phyloP scores from a whole-genome alignment of 768 basidiomycete genomes.

The Kwoniella sp. region DNA sequence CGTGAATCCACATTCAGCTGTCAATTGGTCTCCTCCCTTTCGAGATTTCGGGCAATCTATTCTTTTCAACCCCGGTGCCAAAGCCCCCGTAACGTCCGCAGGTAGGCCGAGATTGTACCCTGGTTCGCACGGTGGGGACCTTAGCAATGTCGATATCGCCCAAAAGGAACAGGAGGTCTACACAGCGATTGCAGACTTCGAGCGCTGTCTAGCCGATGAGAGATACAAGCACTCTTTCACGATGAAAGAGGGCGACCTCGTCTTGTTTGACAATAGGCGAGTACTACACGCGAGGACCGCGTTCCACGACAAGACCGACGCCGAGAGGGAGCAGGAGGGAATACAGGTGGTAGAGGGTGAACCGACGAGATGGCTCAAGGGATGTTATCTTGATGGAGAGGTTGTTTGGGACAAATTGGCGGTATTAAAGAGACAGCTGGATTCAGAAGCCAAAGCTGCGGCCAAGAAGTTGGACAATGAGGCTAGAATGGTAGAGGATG shows the following conservation, averaged over 20 bases:
- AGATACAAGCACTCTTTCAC: conserved; percentile 65
- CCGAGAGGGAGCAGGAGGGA: conserved; percentile 42
- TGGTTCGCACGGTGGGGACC: no score
- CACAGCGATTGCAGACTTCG: conserved; percentile 66
- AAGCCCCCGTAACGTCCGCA: no score
- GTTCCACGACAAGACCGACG: conserved; percentile 61
- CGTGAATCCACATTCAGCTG: conserved; percentile 60
- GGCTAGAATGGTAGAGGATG: neutral
- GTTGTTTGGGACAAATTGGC: conserved; percentile 62
- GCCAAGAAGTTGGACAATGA: neutral
- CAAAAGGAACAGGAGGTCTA: conserved; percentile 28
- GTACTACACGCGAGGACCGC: conserved; percentile 83
- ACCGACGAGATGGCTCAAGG: conserved; percentile 83
- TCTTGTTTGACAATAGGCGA: conserved; percentile 87
- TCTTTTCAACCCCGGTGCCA: neutral
- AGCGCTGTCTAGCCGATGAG: conserved; percentile 63
- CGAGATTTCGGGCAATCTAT: conserved; percentile 65
- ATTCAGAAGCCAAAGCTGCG: neutral
- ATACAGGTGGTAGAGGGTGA: conserved; percentile 51
- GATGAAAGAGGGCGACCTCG: conserved; percentile 78
- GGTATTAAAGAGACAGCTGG: conserved; percentile 20
- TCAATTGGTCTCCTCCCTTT: conserved; percentile 95
- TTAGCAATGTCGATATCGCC: conserved; percentile 52
- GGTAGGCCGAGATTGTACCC: neutral
- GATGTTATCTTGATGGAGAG: conserved; percentile 62